Base-by-base conservation (phyloP, 305 asterid genomes). In the Fraxinus latifolia region DNA sequence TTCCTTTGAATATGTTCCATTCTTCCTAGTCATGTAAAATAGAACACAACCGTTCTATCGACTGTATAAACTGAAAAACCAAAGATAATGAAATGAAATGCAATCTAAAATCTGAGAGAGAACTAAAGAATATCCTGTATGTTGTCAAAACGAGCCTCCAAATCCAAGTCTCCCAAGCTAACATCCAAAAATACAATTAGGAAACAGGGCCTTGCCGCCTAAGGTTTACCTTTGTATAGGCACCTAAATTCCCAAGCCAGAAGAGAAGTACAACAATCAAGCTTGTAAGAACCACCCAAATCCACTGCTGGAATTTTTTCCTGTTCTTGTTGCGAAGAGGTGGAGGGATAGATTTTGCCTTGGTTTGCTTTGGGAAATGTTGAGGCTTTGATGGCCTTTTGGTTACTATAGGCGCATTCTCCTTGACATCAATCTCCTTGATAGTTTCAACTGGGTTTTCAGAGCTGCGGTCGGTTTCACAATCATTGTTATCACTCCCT, bases 281-380 rank as follows among this genome's bases (percentile, higher is more conserved):
- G 79, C 83, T 84, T 44, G 89, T 77, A 72, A 86, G 4, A 50
- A 34, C 47, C 12, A 84, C 76, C 91, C 90, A 85, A 81, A 84
- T 11, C 92, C 92, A 88, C 81, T 87, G 91, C 90, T 89, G 92
- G 74, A 83, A 12, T 74, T 44, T 87, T 74, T 72, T 89, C 82
- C 81, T 88, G 11, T 77, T 72, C 79, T 83, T 84, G 91, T 83
- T 88, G 37, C 91, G 87, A 29, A 88, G 92, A 0, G 91, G 88
- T 5, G 92, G 91, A 8, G 92, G 91, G 29, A 88, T 86, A 11
- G 90, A 76, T 68, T 86, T 88, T 17, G 87, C 31, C 85, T 86
- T 89, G 85, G 53, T 84, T 21, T 80, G 87, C 84, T 86, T 87
- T 37, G 80, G 55, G 67, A 77, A 77, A 12, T 82, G 83, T 3